These are phyloP conservation scores for Setaria viridis DNA, from an alignment of 202 grass and related monocot genomes.

Conservation along the genomic window DNA sequence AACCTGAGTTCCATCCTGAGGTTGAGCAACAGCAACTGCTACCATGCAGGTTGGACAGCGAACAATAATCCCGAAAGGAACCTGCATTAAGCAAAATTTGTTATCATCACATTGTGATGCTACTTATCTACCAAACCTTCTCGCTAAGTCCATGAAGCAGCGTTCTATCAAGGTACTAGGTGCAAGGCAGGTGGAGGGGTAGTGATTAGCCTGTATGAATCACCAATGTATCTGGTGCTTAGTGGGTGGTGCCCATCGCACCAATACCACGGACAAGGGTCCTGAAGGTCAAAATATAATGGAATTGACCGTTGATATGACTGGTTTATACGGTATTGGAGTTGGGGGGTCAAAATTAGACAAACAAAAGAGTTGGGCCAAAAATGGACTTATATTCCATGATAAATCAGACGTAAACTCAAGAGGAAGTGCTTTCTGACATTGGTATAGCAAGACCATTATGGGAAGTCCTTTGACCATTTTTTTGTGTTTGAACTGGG, in stretches of 20 bases:
- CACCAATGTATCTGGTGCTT: constrained; percentile 1
- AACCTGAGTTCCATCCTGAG: constrained; percentile 94
- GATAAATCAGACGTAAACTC: not conserved
- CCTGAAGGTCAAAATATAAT: not conserved
- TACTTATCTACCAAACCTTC: constrained; percentile 13
- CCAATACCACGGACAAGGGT: not conserved
- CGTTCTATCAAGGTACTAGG: constrained; percentile 3
- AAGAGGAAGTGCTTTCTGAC: not conserved
- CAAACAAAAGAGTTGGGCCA: not conserved
- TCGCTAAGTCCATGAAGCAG: not conserved
- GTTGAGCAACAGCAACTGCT: constrained; percentile 87
- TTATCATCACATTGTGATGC: constrained; percentile 1
- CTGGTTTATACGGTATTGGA: not conserved
- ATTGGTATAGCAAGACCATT: not conserved
- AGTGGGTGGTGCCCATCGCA: not conserved
- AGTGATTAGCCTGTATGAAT: not conserved
- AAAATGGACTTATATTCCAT: not conserved
- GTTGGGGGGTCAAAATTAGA: not conserved
- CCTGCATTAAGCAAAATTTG: constrained; percentile 56
- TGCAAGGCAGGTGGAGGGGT: not conserved
- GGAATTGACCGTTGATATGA: not conserved
- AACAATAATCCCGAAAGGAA: constrained; percentile 78
- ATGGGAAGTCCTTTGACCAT: not conserved
- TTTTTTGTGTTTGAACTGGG: not conserved
- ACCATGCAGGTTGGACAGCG: constrained; percentile 87